These are phyloP conservation scores for Candolleomyces aberdarensis DNA, from an alignment of 768 basidiomycete species.

Conservation along the genomic window DNA sequence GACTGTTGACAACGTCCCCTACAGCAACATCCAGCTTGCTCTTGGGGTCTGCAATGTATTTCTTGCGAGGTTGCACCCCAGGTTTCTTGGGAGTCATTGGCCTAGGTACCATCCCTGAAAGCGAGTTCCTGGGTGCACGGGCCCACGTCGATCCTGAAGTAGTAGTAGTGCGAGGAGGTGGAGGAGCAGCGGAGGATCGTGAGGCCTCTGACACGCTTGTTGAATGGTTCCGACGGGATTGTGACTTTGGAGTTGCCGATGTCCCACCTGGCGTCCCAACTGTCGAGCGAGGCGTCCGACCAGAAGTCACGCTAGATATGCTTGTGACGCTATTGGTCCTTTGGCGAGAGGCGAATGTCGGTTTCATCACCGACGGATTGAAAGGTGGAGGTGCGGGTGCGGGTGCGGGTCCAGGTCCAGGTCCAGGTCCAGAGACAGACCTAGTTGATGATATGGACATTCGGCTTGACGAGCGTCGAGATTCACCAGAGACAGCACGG, in stretches of 20 bases:
- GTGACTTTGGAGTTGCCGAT: constrained; percentile 10
- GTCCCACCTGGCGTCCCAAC: constrained; percentile 11
- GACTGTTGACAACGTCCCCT: constrained; percentile 85
- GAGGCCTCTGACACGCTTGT: constrained; percentile 58
- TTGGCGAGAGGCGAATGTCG: constrained; percentile 84
- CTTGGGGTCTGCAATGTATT: constrained; percentile 85
- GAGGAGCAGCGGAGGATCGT: constrained; percentile 39
- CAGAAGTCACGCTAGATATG: constrained; percentile 37
- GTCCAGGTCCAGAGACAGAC: constrained; percentile 66
- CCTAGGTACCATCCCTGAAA: constrained; percentile 41
- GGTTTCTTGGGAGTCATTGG: constrained; percentile 43
- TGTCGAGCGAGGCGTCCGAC: constrained; percentile 29
- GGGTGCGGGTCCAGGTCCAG: background rate
- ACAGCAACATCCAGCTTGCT: constrained; percentile 91
- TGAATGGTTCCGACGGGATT: constrained; percentile 41
- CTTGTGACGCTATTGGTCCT: constrained; percentile 54
- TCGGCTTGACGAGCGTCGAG: constrained; percentile 55
- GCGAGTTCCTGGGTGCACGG: constrained; percentile 63
- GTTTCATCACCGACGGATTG: constrained; percentile 44
- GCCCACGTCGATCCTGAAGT: constrained; percentile 62
- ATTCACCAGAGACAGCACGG: constrained; percentile 48
- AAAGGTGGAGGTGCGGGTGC: constrained; percentile 15
- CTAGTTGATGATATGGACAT: constrained; percentile 55
- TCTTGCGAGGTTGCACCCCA: constrained; percentile 46
- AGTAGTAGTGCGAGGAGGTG: constrained; percentile 38